Evolutionary conservation across 345 rosid species (phyloP).

Genomic region (Arabis hirsuta): DNA sequence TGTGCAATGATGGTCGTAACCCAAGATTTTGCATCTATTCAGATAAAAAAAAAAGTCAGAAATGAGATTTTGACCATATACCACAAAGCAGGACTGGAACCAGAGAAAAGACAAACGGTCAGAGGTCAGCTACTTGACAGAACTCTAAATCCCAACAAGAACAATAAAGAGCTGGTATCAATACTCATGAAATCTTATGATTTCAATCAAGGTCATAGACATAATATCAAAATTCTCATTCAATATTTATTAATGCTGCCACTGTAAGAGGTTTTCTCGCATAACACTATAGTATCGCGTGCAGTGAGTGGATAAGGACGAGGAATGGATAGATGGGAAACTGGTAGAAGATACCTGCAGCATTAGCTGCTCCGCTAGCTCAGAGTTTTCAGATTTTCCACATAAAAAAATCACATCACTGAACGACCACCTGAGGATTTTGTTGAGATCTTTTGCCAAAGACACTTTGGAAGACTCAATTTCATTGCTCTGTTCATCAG

Average conservation of each 20-base stretch:
- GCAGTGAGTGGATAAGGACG: conserved; percentile 15
- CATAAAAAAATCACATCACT: conserved; percentile 65
- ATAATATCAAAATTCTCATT: conserved; percentile 2
- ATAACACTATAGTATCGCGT: not conserved
- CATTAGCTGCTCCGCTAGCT: conserved; percentile 73
- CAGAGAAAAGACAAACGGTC: too few relatives aligned
- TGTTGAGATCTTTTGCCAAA: conserved; percentile 34
- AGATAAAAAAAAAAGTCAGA: conserved; percentile 25
- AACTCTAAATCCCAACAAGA: conserved; percentile 17
- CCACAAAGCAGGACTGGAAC: conserved; percentile 7
- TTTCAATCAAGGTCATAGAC: not conserved
- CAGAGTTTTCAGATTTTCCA: conserved; percentile 56
- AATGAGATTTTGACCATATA: conserved; percentile 21
- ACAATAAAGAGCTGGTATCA: conserved; percentile 16
- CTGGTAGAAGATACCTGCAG: conserved; percentile 56
- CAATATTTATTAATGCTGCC: not conserved
- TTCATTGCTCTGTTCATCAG: conserved; percentile 37
- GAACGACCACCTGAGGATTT: conserved; percentile 60
- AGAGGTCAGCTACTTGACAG: conserved; percentile 6
- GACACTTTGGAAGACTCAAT: conserved; percentile 31
- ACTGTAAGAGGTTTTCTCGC: not conserved
- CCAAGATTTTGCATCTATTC: conserved; percentile 82
- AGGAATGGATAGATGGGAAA: conserved; percentile 11
- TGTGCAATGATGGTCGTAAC: conserved; percentile 60
- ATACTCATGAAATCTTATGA: conserved; percentile 15